Conservation (phyloP, 1,139 yeast species). For the Blastobotrys serpentis region DNA sequence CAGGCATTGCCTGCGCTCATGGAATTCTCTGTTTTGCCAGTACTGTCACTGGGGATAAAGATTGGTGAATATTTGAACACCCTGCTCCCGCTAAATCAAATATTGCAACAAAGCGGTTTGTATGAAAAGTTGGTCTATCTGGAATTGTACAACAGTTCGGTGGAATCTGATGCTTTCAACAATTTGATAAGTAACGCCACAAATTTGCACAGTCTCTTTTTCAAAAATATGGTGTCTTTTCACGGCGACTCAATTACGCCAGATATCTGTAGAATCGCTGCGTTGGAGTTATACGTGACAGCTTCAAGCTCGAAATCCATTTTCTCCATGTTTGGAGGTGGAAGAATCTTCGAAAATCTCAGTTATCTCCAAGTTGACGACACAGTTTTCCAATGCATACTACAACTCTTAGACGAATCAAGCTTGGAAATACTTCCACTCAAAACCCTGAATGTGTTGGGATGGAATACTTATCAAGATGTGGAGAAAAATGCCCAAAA, state of each 20-base stretch:
- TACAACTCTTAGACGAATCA: background rate
- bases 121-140: conserved; percentile 5
- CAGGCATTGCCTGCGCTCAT: conserved; percentile 7
- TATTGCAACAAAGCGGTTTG: background rate
- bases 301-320: background rate
- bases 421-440: background rate
- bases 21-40: background rate
- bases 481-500: conserved; percentile 3
- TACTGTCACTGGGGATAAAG: background rate
- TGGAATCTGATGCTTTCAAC: background rate
- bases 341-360: background rate
- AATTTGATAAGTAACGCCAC: background rate
- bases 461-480: background rate
- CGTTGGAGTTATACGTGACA: background rate
- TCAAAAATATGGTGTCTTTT: background rate
- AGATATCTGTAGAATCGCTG: background rate
- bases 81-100: background rate
- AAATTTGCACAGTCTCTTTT: conserved; percentile 1
- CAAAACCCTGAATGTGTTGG: background rate
- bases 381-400: conserved; percentile 1
- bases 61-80: background rate
- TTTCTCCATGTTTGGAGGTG: background rate
- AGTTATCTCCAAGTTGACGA: conserved; percentile 5
- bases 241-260: background rate
- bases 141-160: background rate